Percentiles rank a stretch among this genome's conserved stretches.
phyloP scores from a whole-genome alignment of 306 rosid species.

The Canavalia gladiata region DNA sequence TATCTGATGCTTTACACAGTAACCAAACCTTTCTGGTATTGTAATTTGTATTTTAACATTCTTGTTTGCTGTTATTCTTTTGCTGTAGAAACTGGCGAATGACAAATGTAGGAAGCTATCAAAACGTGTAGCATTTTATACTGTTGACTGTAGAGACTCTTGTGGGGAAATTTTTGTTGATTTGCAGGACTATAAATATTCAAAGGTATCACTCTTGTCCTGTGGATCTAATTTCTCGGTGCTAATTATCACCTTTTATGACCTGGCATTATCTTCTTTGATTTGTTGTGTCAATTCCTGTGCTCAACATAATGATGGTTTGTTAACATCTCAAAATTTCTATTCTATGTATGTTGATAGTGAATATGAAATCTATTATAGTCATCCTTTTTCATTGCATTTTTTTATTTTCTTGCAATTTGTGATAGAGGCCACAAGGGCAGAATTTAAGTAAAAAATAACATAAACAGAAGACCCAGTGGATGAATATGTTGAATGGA shows the following conservation, averaged over 20 bases:
- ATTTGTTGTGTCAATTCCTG: background rate
- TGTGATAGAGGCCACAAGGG: background rate
- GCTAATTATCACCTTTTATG: constrained; percentile 11
- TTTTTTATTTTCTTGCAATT: constrained; percentile 2
- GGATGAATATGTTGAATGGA: background rate
- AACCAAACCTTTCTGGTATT: background rate
- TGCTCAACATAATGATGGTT: background rate
- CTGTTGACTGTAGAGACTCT: constrained; percentile 93
- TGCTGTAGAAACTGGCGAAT: constrained; percentile 75
- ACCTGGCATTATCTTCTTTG: constrained; percentile 27
- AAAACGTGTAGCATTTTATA: constrained; percentile 81
- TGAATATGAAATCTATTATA: background rate
- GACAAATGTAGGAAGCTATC: constrained; percentile 84
- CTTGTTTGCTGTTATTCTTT: constrained; percentile 24
- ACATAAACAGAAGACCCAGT: background rate
- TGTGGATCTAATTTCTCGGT: constrained; percentile 15
- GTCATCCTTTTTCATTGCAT: background rate
- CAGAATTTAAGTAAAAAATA: background rate
- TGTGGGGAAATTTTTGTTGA: constrained; percentile 98
- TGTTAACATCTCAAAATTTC: background rate
- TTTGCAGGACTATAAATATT: constrained; percentile 78
- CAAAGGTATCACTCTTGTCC: constrained; percentile 63
- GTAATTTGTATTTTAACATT: constrained; percentile 15
- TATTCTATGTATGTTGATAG: background rate
- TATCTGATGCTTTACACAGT: background rate